A percentile compares a stretch with the other conserved stretches of the same genome.
Evolutionary conservation across 306 rosid species (phyloP).

Genomic region (Vigna mungo): DNA sequence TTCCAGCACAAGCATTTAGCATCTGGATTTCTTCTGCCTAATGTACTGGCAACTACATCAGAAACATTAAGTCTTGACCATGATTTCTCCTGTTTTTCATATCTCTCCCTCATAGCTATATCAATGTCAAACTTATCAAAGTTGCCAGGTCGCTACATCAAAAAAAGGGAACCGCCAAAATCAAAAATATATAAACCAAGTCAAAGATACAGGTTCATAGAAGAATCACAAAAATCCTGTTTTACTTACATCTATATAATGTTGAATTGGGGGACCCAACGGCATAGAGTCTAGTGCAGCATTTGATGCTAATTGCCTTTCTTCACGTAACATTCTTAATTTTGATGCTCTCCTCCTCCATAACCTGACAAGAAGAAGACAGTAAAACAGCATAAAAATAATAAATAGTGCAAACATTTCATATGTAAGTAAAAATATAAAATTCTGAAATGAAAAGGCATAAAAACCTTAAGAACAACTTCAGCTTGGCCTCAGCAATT

Average conservation of each 20-base stretch:
- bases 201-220: conserved; percentile 24
- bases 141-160: conserved; percentile 59
- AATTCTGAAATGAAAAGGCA: conserved; percentile 31
- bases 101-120: conserved; percentile 66
- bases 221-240: background rate
- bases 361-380: conserved; percentile 59
- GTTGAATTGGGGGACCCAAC: conserved; percentile 81
- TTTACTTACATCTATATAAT: conserved; percentile 62
- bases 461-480: conserved; percentile 78
- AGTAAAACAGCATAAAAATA: conserved; percentile 35
- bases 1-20: conserved; percentile 89
- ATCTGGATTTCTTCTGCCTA: conserved; percentile 67
- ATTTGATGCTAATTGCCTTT: conserved; percentile 74
- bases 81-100: conserved; percentile 67
- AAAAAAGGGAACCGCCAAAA: conserved; percentile 20
- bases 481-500: conserved; percentile 77
- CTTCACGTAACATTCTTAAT: conserved; percentile 69
- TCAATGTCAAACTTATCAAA: conserved; percentile 74
- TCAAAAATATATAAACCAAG: conserved; percentile 35
- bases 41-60: conserved; percentile 59
- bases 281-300: conserved; percentile 77
- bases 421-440: conserved; percentile 40
- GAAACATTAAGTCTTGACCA: conserved; percentile 83
- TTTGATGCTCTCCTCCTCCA: conserved; percentile 82
- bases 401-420: conserved; percentile 10